Conservation (phyloP, 73 alveolate species). For the Paramecium primaurelia region DNA sequence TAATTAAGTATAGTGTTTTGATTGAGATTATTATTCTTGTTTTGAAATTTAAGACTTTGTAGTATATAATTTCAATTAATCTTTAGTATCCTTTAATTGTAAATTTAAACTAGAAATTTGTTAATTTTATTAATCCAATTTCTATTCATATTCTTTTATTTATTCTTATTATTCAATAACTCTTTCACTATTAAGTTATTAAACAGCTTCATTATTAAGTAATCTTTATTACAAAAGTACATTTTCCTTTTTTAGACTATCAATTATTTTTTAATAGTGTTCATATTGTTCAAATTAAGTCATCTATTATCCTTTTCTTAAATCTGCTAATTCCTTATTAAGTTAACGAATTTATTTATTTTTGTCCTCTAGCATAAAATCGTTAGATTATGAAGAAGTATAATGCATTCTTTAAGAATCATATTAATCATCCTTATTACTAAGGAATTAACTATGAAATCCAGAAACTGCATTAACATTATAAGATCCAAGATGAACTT, state of each 20-base stretch:
- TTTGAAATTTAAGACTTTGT: background rate
- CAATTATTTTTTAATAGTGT: constrained; percentile 22
- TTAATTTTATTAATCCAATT: background rate
- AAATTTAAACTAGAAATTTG: background rate
- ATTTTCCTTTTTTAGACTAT: background rate
- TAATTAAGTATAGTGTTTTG: background rate
- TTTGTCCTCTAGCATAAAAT: constrained; percentile 3
- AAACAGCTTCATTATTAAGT: constrained; percentile 16
- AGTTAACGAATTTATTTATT: constrained; percentile 12
- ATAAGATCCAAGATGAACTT: constrained; percentile 27
- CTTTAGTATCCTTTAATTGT: background rate
- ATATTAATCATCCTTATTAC: constrained; percentile 8
- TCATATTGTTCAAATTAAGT: constrained; percentile 33
- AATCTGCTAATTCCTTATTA: constrained; percentile 12
- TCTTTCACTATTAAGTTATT: constrained; percentile 35
- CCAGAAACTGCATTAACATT: constrained; percentile 46
- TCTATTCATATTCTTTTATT: background rate
- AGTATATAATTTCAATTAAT: background rate
- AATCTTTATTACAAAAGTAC: background rate
- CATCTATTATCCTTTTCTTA: background rate
- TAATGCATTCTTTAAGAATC: constrained; percentile 16
- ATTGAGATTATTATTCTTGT: background rate
- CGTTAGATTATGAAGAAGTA: constrained; percentile 22
- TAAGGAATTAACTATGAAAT: background rate
- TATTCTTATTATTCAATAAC: background rate